phyloP scores from a whole-genome alignment of 148 eudicot genomes.

The Heliamphora exappendiculata region DNA sequence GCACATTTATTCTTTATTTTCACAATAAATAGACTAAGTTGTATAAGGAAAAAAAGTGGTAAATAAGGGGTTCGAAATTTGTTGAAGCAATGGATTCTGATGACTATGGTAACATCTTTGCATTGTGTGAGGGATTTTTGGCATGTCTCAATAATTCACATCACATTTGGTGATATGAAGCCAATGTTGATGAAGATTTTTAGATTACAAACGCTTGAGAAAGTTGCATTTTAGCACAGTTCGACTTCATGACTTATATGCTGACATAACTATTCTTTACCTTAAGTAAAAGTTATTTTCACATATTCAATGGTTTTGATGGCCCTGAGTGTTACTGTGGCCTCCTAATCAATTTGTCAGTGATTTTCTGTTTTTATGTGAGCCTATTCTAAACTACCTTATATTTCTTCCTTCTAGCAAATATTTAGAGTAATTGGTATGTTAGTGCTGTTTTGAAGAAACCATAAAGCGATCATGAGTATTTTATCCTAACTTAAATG shows the following conservation, averaged over 20 bases:
- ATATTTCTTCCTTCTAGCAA: background rate
- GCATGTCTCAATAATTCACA: background rate
- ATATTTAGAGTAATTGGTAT: background rate
- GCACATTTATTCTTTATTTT: too few species aligned
- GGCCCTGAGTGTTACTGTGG: background rate
- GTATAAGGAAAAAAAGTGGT: too few species aligned
- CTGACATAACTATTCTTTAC: background rate
- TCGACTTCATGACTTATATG: background rate
- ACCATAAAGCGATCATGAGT: background rate
- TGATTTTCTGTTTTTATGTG: background rate
- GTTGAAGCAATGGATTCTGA: too few species aligned
- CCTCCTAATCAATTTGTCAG: background rate
- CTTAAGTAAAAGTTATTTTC: background rate
- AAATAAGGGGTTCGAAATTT: too few species aligned
- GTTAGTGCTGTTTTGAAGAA: background rate
- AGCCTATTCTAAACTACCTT: background rate
- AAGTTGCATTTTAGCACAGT: background rate
- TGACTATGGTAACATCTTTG: background rate
- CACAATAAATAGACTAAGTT: too few species aligned
- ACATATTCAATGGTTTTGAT: background rate
- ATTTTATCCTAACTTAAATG: slow-evolving; percentile 1
- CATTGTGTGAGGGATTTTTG: background rate
- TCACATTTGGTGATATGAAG: background rate
- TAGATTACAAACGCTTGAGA: background rate
- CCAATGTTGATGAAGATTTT: background rate